phyloP scores from a whole-genome alignment of 192 early-diverging fungal genomes.

The Entophlyctis luteolus region DNA sequence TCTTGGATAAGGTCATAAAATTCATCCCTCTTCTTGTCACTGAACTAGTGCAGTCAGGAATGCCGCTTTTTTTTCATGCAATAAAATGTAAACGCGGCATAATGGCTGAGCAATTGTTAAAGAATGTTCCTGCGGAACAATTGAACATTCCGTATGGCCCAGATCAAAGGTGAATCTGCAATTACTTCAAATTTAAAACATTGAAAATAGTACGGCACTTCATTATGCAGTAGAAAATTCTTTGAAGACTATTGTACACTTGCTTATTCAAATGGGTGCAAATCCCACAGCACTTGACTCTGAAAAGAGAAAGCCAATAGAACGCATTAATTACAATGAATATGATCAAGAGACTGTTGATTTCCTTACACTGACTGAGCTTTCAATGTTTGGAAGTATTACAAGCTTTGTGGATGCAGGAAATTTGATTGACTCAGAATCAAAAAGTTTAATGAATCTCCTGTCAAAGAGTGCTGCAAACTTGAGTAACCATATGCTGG shows the following conservation, averaged over 20 bases:
- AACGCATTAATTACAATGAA: conserved; percentile 11
- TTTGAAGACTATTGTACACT: neutral
- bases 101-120: conserved; percentile 16
- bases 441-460: conserved; percentile 11
- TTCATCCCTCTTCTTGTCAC: neutral
- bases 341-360: conserved; percentile 26
- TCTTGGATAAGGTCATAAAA: conserved; percentile 35
- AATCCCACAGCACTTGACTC: conserved; percentile 26
- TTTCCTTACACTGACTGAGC: conserved; percentile 27
- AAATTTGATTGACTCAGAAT: neutral
- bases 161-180: conserved; percentile 7
- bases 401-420: conserved; percentile 6
- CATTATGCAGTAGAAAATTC: conserved; percentile 22
- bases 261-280: conserved; percentile 27
- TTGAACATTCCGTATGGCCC: conserved; percentile 3
- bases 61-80: conserved; percentile 36
- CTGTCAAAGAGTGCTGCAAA: conserved; percentile 24
- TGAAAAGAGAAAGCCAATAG: conserved; percentile 19
- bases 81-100: conserved; percentile 14
- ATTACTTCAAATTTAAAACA: neutral
- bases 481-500: no score
- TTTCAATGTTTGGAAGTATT: conserved; percentile 26
- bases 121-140: neutral
- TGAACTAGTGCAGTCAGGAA: conserved; percentile 24
- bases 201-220: conserved; percentile 31